Evolutionary conservation across 1,284 basidiomycete genomes (phyloP), one percentile per base, ranked within the genome.

Genomic region (Pterulicium gracile): DNA sequence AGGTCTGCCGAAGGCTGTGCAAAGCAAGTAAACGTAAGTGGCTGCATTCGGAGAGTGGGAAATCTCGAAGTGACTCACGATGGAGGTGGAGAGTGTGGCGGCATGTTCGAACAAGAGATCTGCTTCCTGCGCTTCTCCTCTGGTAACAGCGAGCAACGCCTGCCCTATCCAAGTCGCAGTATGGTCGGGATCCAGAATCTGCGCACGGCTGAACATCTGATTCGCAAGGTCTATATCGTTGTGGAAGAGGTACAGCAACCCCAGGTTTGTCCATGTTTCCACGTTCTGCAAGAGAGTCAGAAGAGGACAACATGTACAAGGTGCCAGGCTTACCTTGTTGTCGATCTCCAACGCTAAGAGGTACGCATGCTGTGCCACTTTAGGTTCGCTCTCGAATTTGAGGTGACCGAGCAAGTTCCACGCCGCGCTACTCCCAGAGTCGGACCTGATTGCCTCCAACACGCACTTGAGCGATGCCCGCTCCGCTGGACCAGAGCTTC

Each of bases 91-190:
- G 35, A 98, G 61, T 3, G 77, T 74, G 18, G 87, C 75, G 1
- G 92, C 86, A 62, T 98, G 93, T 50, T 87, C 85, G 43, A 94
- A 80, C 43, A 98, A 64, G 4, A 81, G 72, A 15, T 70, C 68
- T 0, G 88, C 81, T 47, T 89, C 81, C 13, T 63, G 59, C 4
- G 73, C 58, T 51, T 88, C 78, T 0, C 77, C 79, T 49, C 85
- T 81, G 36, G 67, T 62, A 13, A 73, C 73, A 14, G 92, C 91
- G 17, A 97, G 71, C 35, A 96, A 64, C 3, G 84, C 92, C 60
- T 95, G 93, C 0, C 94, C 96, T 13, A 96, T 74, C 96, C 96
- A 98, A n/a, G 92, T 83, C 21, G 81, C 61, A 0, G 86, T 75
- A 63, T 83, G 87, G 56, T 98, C 95, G 2, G 96, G 91, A 65